A percentile compares a stretch with the other conserved stretches of the same genome.
Conservation (phyloP, 176 grass and related monocot species). For the Cocos nucifera region DNA sequence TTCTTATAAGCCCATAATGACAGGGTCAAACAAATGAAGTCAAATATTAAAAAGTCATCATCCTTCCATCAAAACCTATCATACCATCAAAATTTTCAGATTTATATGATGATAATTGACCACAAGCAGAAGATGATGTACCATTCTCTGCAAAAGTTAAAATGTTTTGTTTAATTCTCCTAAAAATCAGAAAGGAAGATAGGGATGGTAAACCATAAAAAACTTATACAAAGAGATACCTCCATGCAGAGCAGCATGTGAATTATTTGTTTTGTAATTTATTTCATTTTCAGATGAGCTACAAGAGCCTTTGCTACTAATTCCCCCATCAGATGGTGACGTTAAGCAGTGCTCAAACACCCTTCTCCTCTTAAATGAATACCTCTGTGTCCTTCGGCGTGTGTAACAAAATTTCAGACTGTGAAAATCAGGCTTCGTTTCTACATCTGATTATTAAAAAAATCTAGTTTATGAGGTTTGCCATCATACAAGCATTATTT, state of each 20-base stretch:
- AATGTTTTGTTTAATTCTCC: no score
- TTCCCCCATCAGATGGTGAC: slow-evolving; percentile 25
- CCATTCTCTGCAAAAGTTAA: slow-evolving; percentile 43
- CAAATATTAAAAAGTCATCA: background rate
- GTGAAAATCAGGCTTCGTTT: slow-evolving; percentile 51
- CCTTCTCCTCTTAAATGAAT: slow-evolving; percentile 85
- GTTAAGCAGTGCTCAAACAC: slow-evolving; percentile 39
- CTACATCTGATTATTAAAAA: slow-evolving; percentile 44
- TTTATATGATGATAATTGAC: slow-evolving; percentile 35
- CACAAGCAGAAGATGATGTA: slow-evolving; percentile 27
- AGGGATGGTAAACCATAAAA: no score
- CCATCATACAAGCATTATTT: background rate
- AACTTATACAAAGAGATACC: slow-evolving; percentile 13
- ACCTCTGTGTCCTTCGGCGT: slow-evolving; percentile 73
- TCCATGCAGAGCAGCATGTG: slow-evolving; percentile 20
- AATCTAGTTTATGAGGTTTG: slow-evolving; percentile 3
- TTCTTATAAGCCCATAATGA: background rate
- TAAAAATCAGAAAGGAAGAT: no score
- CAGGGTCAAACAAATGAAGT: background rate
- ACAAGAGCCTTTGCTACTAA: slow-evolving; percentile 13
- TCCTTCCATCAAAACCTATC: background rate
- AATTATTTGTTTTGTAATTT: slow-evolving; percentile 26
- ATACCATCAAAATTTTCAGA: slow-evolving; percentile 46
- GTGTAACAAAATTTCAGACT: slow-evolving; percentile 74
- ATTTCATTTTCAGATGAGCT: slow-evolving; percentile 27